Conservation (phyloP, 2,329 filamentous ascomycete genomes). For the Phaeosphaeriaceae sp. region DNA sequence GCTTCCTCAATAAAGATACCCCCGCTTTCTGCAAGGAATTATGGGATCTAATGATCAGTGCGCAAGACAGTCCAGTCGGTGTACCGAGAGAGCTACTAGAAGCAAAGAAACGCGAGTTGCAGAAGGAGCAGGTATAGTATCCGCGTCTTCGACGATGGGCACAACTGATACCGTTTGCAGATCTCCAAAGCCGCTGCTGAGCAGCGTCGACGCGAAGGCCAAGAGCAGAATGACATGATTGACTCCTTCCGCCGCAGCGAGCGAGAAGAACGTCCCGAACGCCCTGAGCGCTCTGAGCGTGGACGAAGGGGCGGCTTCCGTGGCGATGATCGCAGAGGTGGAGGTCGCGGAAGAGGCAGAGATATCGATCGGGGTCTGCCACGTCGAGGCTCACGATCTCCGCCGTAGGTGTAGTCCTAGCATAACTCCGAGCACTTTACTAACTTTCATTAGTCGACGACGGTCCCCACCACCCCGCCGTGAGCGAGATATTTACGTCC, state of each 20-base stretch:
- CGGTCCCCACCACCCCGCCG: conserved; percentile 57
- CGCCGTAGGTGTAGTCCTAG: conserved; percentile 40
- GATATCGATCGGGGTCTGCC: conserved; percentile 57
- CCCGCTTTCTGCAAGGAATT: conserved; percentile 89
- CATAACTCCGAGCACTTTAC: neutral
- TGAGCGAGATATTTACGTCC: conserved; percentile 65
- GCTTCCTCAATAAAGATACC: conserved; percentile 93
- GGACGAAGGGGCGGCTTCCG: conserved; percentile 52
- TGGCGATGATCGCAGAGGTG: conserved; percentile 55
- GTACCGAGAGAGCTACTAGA: conserved; percentile 94
- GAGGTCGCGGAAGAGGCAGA: conserved; percentile 49
- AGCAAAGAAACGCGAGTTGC: conserved; percentile 93
- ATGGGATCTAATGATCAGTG: conserved; percentile 90
- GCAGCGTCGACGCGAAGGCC: conserved; percentile 71
- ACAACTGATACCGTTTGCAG: conserved; percentile 59
- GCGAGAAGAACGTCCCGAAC: conserved; percentile 53
- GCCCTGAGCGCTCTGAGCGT: conserved; percentile 53
- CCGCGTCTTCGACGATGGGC: neutral
- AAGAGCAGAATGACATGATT: conserved; percentile 68
- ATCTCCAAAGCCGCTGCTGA: conserved; percentile 83
- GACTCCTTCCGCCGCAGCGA: conserved; percentile 72
- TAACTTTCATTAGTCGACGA: conserved; percentile 50
- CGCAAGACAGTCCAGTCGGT: conserved; percentile 84
- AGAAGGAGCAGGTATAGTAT: conserved; percentile 82
- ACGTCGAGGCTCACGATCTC: conserved; percentile 60